Percentiles rank a stretch among this genome's conserved stretches.
Conservation (phyloP, 1,139 yeast genomes). For the Ogataea hybrid region DNA sequence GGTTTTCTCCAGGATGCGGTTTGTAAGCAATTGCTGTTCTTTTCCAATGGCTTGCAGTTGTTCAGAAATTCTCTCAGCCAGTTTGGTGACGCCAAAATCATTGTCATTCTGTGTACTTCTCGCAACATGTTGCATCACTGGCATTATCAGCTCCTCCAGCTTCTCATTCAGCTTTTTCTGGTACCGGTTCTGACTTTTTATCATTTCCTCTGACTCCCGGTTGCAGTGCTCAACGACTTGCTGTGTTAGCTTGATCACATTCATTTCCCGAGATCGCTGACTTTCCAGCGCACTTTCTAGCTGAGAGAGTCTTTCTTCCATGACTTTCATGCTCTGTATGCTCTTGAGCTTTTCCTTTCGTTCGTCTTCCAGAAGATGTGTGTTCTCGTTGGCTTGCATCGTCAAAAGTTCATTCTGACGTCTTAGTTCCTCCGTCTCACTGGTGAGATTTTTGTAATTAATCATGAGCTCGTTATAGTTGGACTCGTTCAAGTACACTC, state of each 20-base stretch:
- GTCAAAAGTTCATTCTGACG: constrained; percentile 36
- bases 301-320: constrained; percentile 13
- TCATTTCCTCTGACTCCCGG: constrained; percentile 9
- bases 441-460: constrained; percentile 43
- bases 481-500: constrained; percentile 57
- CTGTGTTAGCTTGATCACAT: constrained; percentile 13
- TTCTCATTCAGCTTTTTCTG: constrained; percentile 12
- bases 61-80: not conserved
- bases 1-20: constrained; percentile 9
- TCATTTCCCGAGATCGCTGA: constrained; percentile 13
- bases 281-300: constrained; percentile 23
- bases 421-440: constrained; percentile 42
- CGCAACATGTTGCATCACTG: constrained; percentile 30
- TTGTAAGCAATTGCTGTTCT: constrained; percentile 6
- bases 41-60: constrained; percentile 5
- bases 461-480: constrained; percentile 52
- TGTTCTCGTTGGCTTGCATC: constrained; percentile 28
- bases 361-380: constrained; percentile 11
- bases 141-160: constrained; percentile 28
- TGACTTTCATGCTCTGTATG: constrained; percentile 9
- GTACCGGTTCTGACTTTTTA: constrained; percentile 8
- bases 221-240: constrained; percentile 14
- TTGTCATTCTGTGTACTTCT: not conserved
- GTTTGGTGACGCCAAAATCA: not conserved
- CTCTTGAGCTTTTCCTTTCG: constrained; percentile 12